A percentile compares a stretch with the other conserved stretches of the same genome.
phyloP scores from a whole-genome alignment of 495 filamentous ascomycete species.

The Oleoguttula mirabilis region DNA sequence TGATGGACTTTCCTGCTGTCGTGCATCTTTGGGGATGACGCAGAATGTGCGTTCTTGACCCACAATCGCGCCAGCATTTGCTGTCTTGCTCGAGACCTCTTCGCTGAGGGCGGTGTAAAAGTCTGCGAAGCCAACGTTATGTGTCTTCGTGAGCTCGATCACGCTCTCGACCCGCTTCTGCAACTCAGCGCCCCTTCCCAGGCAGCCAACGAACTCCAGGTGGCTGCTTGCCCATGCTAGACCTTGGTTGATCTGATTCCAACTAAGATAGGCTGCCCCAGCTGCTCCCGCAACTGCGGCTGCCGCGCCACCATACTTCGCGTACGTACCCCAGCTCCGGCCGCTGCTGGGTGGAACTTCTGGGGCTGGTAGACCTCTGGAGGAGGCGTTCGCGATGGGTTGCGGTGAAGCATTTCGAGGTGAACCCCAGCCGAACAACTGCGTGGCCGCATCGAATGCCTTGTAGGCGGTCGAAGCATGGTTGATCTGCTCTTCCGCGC shows the following conservation, averaged over 20 bases:
- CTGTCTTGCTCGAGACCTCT: conserved; percentile 28
- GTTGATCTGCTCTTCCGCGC: conserved; percentile 74
- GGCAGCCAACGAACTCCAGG: conserved; percentile 87
- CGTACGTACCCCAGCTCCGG: conserved; percentile 63
- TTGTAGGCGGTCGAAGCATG: conserved; percentile 57
- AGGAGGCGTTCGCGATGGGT: conserved; percentile 11
- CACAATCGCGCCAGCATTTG: conserved; percentile 34
- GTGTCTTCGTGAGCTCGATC: conserved; percentile 30
- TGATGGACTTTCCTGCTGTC: conserved; percentile 23
- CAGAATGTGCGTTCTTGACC: conserved; percentile 71
- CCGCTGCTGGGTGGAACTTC: conserved; percentile 6
- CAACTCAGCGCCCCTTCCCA: conserved; percentile 67
- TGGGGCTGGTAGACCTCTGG: conserved; percentile 25
- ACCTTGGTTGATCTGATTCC: conserved; percentile 60
- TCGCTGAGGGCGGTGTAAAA: conserved; percentile 23
- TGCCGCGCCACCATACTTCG: conserved; percentile 68
- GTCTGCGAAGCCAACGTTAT: conserved; percentile 15
- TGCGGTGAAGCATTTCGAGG: conserved; percentile 4
- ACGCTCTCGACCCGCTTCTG: conserved; percentile 56
- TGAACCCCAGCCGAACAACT: conserved; percentile 45
- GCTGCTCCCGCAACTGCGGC: conserved; percentile 71
- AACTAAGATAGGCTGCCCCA: conserved; percentile 73
- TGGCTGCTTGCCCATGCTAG: conserved; percentile 77
- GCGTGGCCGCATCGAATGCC: conserved; percentile 52
- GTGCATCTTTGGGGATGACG: conserved; percentile 49